Conservation (phyloP, 163 green algal genomes). For the Chlamydomonas reinhardtii region DNA sequence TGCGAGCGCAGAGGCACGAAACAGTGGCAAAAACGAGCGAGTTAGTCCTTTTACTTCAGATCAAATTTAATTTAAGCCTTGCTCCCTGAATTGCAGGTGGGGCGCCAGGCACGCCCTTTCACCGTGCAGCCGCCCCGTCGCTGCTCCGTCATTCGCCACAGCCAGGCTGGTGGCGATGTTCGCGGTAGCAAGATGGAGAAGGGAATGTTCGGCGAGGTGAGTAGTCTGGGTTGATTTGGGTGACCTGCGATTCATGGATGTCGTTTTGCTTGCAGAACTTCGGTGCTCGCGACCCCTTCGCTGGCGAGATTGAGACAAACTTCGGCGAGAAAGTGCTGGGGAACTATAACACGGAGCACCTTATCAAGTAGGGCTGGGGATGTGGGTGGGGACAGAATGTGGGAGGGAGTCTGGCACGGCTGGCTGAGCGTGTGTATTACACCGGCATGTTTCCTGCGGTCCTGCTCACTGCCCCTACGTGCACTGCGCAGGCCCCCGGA, state of each 20-base stretch:
- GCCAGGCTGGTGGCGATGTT: constrained; percentile 27
- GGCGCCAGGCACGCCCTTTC: constrained; percentile 1
- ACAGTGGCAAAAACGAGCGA: no score
- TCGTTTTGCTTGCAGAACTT: constrained; percentile 71
- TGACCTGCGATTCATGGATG: no score
- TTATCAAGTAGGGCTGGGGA: constrained; percentile 79
- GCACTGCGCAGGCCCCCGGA: constrained; percentile 70
- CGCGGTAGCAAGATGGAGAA: constrained; percentile 30
- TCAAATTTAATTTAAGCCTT: no score
- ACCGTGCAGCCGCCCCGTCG: constrained; percentile 21
- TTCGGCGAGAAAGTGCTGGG: constrained; percentile 87
- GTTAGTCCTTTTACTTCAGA: no score
- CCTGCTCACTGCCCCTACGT: neutral
- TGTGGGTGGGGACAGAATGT: neutral
- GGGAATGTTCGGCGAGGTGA: constrained; percentile 39
- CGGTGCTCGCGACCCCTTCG: constrained; percentile 82
- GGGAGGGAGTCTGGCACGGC: neutral
- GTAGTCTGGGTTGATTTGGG: neutral
- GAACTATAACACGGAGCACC: constrained; percentile 88
- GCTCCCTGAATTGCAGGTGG: no score
- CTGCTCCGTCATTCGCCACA: neutral
- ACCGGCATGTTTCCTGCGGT: no score
- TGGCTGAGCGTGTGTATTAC: neutral
- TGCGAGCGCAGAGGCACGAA: no score
- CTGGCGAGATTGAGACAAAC: constrained; percentile 82